Base-by-base conservation (phyloP, 176 grass and related monocot species). In the Bolboschoenus planiculmis region DNA sequence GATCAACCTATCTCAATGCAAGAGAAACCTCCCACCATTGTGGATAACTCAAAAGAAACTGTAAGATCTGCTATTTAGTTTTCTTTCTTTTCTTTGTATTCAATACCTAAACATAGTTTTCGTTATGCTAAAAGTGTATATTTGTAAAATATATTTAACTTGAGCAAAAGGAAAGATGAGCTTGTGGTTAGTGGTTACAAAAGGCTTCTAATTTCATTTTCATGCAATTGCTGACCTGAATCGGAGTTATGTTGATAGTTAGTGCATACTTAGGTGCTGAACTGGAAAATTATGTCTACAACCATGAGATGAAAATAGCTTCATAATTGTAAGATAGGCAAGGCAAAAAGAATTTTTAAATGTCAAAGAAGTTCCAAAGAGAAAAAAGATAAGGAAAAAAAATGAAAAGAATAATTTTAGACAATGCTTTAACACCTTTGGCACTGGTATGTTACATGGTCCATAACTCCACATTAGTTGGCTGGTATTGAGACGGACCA, bases 21-120 rank as follows among this genome's bases (percentile, higher is more conserved):
- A 51, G 13, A 34, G 43, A 50, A 23, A 51, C 26, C 26, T 53
- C 65, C 20, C 14, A 24, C 20, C n/a, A 40, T 60, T 85, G 78
- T 11, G 60, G 20, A 30, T 77, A 81, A 15, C 53, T 16, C 31
- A 62, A 48, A 72, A 18, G 23, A 54, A 55, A 67, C 79, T 65
- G 58, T 71, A 84, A 84, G 63, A 81, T 86, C 80, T 85, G 78
- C 37, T 56, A 42, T 85, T 56, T 80, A 39, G 56, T 29, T 74
- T 79, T 37, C 58, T 40, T 13, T 15, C 43, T 57, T 81, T 27
- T 47, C n/a, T 6, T 51, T 51, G 13, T 77, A 31, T 77, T 18
- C n/a, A 50, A 33, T 53, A 53, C 72, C 6, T 51, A 77, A 70
- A 6, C 24, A 34, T 77, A 53, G 15, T 31, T 33, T 77, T 53